Base-by-base conservation (phyloP, 2,329 filamentous ascomycete species). In the Aspergillus sp. region DNA sequence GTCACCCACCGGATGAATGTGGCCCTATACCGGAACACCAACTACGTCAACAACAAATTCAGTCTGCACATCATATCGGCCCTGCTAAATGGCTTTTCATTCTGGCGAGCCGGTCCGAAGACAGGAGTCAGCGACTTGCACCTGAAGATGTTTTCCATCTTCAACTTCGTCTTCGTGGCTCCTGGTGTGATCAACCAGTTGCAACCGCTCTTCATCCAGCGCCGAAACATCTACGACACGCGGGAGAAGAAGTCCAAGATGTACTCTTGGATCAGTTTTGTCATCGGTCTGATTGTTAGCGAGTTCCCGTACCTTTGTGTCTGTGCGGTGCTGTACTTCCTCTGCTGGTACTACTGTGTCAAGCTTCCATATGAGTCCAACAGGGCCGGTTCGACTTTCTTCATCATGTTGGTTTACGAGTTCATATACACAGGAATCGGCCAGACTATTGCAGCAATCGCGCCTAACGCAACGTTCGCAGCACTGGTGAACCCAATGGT, bases 381-480 rank as follows among this genome's bases (percentile, higher is more conserved):
- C 21, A 27, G 6, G 11, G 35, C 37, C 8, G 11, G 35, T 0
- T n/a, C 31, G 7, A 82, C 85, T 2, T 92, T 88, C 75, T 77
- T 92, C 43, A 90, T 93, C 84, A 85, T 84, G 14, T 71, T 91
- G 62, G 80, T 92, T 3, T 91, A 91, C 75, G 90, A 86, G 73
- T 74, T 91, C 19, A 89, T 91, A 77, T 84, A 86, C 71, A 83
- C 81, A 19, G 85, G 80, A 62, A 91, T 87, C 84, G 90, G 88
- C 14, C 90, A 91, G 70, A 91, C 88, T 85, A 89, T 93, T 62
- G 88, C 86, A 56, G 89, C 90, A 0, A 91, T 90, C 69, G 87
- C 89, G 0, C 89, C 75, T 39, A 79, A 79, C 60, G 75, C 90
- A 0, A 85, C 80, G 53, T 90, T 91, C 70, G 89, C 88, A 0